A percentile compares a stretch with the other conserved stretches of the same genome.
phyloP scores from a whole-genome alignment of 2,329 filamentous ascomycete species.

The Aureobasidium sp. region DNA sequence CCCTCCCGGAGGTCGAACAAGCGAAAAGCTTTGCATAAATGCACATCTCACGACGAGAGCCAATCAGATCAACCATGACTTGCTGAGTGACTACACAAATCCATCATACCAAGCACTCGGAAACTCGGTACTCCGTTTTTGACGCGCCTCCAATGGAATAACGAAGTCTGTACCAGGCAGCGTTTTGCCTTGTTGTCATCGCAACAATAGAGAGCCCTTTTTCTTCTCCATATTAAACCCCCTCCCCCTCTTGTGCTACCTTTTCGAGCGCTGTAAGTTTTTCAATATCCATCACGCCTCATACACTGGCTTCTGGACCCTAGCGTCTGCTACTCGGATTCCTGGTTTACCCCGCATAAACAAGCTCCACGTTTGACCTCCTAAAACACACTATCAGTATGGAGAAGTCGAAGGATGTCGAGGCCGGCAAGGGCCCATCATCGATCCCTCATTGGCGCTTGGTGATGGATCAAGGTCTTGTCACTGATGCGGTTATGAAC shows the following conservation, averaged over 20 bases:
- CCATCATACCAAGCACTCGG: not conserved
- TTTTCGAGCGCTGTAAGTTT: not conserved
- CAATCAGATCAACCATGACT: not conserved
- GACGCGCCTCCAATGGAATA: conserved; percentile 1
- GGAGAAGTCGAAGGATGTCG: conserved; percentile 20
- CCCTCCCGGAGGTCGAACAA: not conserved
- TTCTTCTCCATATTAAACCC: not conserved
- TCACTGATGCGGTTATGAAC: conserved; percentile 28
- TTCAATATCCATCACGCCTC: not conserved
- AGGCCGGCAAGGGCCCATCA: conserved; percentile 20
- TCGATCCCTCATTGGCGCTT: conserved; percentile 24
- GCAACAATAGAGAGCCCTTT: not conserved
- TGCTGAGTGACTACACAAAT: not conserved
- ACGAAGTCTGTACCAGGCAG: not conserved
- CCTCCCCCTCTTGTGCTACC: not conserved
- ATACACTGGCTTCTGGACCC: not conserved
- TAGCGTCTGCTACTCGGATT: not conserved
- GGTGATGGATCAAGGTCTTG: conserved; percentile 26
- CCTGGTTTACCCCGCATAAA: not conserved
- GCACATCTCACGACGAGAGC: not conserved
- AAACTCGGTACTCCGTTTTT: not conserved
- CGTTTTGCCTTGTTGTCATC: conserved; percentile 10
- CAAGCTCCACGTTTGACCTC: not conserved
- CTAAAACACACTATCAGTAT: not conserved
- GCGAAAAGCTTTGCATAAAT: not conserved